These are phyloP conservation scores for Lentinula raphanica DNA, from an alignment of 768 basidiomycete species.

Conservation along the genomic window DNA sequence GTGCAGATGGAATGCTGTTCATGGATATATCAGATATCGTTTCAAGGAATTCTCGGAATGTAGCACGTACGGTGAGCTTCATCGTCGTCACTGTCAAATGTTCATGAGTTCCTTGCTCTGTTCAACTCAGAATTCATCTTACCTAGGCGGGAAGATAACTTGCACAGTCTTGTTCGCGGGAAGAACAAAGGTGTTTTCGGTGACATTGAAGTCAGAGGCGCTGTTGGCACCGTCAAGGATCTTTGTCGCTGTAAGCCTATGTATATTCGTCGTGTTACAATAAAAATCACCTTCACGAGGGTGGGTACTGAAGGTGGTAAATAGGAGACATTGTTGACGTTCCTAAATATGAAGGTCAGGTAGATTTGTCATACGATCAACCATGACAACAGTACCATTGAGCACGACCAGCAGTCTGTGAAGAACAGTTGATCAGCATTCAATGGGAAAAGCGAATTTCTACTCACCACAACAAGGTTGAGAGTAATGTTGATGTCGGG, in stretches of 20 bases:
- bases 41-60: background rate
- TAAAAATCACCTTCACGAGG: slow-evolving; percentile 14
- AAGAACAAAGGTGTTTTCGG: slow-evolving; percentile 35
- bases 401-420: slow-evolving; percentile 16
- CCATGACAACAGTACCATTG: slow-evolving; percentile 13
- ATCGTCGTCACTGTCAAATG: slow-evolving; percentile 16
- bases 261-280: background rate
- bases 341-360: slow-evolving; percentile 8
- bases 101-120: background rate
- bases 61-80: slow-evolving; percentile 19
- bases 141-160: slow-evolving; percentile 26
- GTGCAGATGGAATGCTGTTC: slow-evolving; percentile 22
- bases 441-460: background rate
- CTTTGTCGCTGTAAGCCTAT: background rate
- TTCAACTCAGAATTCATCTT: background rate
- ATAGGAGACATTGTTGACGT: slow-evolving; percentile 29
- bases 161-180: slow-evolving; percentile 34
- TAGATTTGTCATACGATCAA: slow-evolving; percentile 7
- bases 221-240: slow-evolving; percentile 29
- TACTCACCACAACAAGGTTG: slow-evolving; percentile 18
- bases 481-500: slow-evolving; percentile 22
- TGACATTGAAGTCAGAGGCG: slow-evolving; percentile 23
- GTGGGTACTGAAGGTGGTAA: slow-evolving; percentile 20
- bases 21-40: background rate
- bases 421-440: background rate